Evolutionary conservation across 176 grass and related monocot genomes (phyloP).

Genomic region (Eremochloa ophiuroides): DNA sequence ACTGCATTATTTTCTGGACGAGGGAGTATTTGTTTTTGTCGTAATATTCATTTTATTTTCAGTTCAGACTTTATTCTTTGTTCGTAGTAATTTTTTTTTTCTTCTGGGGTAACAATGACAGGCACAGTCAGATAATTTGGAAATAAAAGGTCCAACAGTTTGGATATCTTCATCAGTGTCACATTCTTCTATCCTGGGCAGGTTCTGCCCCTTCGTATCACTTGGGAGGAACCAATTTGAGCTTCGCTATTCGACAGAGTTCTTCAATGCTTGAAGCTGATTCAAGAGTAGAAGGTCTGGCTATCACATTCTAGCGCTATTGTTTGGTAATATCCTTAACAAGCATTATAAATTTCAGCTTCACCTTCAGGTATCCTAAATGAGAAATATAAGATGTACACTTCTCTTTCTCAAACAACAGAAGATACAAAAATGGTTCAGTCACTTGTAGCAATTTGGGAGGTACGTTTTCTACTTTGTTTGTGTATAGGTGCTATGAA

Average conservation of each 20-base stretch:
- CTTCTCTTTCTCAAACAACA: conserved; percentile 76
- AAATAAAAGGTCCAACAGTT: conserved; percentile 40
- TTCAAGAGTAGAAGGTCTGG: conserved; percentile 68
- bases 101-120: conserved; percentile 20
- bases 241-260: conserved; percentile 61
- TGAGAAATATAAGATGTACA: conserved; percentile 79
- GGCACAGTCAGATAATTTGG: conserved; percentile 56
- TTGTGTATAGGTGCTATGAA: conserved; percentile 20
- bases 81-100: conserved; percentile 9
- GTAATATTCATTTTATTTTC: conserved; percentile 13
- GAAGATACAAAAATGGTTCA: conserved; percentile 83
- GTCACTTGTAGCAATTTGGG: conserved; percentile 89
- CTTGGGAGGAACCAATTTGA: conserved; percentile 22
- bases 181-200: conserved; percentile 51
- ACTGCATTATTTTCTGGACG: neutral
- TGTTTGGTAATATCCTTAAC: conserved; percentile 25
- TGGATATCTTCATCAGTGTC: conserved; percentile 79
- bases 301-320: conserved; percentile 15
- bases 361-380: conserved; percentile 75
- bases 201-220: conserved; percentile 28
- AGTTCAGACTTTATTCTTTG: conserved; percentile 17
- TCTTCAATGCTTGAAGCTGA: conserved; percentile 88
- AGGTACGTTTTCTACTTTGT: conserved; percentile 49
- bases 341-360: conserved; percentile 27
- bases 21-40: neutral